These are phyloP conservation scores for Venustampulla echinocandica DNA, from an alignment of 495 filamentous ascomycete species.

Conservation along the genomic window DNA sequence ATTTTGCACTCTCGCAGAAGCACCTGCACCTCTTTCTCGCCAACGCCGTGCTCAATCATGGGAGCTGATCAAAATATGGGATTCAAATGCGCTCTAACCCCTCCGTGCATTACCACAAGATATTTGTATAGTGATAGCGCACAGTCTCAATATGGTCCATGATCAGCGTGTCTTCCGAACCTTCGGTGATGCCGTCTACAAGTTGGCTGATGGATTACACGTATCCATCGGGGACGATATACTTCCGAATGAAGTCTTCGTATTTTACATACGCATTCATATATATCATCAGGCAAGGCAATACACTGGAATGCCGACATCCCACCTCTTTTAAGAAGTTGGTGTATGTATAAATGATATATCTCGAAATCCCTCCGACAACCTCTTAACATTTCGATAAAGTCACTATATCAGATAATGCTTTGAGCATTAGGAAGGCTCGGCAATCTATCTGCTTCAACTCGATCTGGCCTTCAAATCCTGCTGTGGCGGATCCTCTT, in stretches of 20 bases:
- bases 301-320: slow-evolving; percentile 68
- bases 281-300: slow-evolving; percentile 57
- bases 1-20: slow-evolving; percentile 7
- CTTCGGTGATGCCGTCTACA: slow-evolving; percentile 47
- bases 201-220: slow-evolving; percentile 57
- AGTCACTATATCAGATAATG: slow-evolving; percentile 58
- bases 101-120: slow-evolving; percentile 57
- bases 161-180: slow-evolving; percentile 48
- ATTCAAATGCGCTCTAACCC: slow-evolving; percentile 52
- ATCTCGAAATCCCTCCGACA: slow-evolving; percentile 57
- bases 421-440: slow-evolving; percentile 39
- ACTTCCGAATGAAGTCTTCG: slow-evolving; percentile 58
- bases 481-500: slow-evolving; percentile 44
- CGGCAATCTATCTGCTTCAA: slow-evolving; percentile 56
- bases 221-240: slow-evolving; percentile 70
- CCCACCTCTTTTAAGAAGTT: slow-evolving; percentile 54
- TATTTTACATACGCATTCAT: slow-evolving; percentile 36
- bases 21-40: slow-evolving; percentile 57
- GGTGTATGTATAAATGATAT: slow-evolving; percentile 52
- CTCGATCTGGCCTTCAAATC: slow-evolving; percentile 42
- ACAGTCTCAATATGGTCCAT: slow-evolving; percentile 59
- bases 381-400: slow-evolving; percentile 71
- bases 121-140: slow-evolving; percentile 61
- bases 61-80: slow-evolving; percentile 45
- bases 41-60: slow-evolving; percentile 46